A percentile compares a stretch with the other conserved stretches of the same genome.
These are phyloP conservation scores for Cunninghamia lanceolata DNA, from an alignment of 75 land plant genomes.

Conservation along the genomic window DNA sequence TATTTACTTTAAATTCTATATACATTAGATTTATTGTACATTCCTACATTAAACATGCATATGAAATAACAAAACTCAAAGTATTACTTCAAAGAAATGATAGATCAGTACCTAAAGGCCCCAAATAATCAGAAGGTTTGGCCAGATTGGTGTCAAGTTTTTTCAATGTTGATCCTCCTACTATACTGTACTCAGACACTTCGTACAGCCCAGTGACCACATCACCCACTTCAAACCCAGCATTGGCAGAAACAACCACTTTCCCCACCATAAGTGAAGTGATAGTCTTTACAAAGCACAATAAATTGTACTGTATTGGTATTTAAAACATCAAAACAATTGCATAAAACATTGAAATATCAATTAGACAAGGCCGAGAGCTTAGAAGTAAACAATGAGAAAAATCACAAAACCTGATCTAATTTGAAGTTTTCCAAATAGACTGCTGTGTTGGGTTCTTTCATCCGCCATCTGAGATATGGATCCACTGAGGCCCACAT, in stretches of 20 bases:
- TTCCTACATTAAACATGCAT: too few species aligned
- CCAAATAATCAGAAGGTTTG: slow-evolving; percentile 5
- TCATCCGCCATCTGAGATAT: slow-evolving; percentile 12
- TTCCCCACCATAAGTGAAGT: neutral
- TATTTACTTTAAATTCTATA: too few species aligned
- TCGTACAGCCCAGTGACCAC: neutral
- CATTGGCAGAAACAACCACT: neutral
- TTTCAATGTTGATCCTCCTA: neutral
- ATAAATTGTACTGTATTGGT: neutral
- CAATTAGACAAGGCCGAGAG: neutral
- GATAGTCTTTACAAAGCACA: neutral
- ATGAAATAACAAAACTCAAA: neutral
- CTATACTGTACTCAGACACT: neutral
- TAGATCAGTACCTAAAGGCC: neutral
- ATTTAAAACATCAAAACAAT: neutral
- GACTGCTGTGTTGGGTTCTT: neutral
- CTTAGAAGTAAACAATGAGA: neutral
- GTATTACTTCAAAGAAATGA: neutral
- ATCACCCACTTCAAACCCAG: slow-evolving; percentile 5
- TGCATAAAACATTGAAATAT: neutral
- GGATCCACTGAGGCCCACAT: slow-evolving; percentile 27
- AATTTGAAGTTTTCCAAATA: neutral
- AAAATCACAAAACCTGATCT: neutral
- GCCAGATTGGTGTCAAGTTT: slow-evolving; percentile 2
- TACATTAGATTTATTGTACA: too few species aligned